Evolutionary conservation across 768 basidiomycete genomes (phyloP), one percentile per base, ranked within the genome.

Genomic region (Boletus vinaceobasis): DNA sequence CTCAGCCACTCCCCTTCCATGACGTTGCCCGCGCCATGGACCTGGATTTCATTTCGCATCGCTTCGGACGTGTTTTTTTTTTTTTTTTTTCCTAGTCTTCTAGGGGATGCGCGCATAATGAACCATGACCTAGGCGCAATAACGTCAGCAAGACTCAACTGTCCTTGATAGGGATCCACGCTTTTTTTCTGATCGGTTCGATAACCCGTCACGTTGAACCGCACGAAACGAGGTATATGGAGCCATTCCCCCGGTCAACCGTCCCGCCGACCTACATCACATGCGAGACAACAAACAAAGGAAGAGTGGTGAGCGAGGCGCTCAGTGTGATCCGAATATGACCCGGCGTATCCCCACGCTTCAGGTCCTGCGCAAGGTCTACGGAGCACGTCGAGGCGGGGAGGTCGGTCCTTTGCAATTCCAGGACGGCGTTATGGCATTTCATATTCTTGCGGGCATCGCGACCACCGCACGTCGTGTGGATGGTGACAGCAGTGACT

Each of bases 181-280:
- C n/a, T 36, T 36, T 13, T 38, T 57, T 52, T 52, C 50, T 52
- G 60, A 58, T 60, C 60, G 50, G 50, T 36, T 57, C 46, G 48
- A 50, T 50, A 39, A 48, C 35, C 32, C 8, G 21, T 43, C 50
- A 38, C 29, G 38, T 40, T 53, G 38, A 17, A 31, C 21, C 15
- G n/a, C 17, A 40, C 21, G 33, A 42, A 59, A 40, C 32, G 5
- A 54, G 51, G 38, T 23, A 42, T 46, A 44, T 44, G 27, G 27
- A 8, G 26, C 42, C 29, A 23, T 23, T 23, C 23, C 4, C 23
- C 31, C 26, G 43, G 26, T 46, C 56, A 27, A 27, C 2, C 5
- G n/a, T 27, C 26, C 15, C 26, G 23, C 8, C 21, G 8, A 32
- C n/a, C n/a, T n/a, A n/a, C n/a, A n/a, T n/a, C n/a, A n/a, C n/a